phyloP scores from a whole-genome alignment of 73 alveolate genomes.

The Vitrella brassicaformis region DNA sequence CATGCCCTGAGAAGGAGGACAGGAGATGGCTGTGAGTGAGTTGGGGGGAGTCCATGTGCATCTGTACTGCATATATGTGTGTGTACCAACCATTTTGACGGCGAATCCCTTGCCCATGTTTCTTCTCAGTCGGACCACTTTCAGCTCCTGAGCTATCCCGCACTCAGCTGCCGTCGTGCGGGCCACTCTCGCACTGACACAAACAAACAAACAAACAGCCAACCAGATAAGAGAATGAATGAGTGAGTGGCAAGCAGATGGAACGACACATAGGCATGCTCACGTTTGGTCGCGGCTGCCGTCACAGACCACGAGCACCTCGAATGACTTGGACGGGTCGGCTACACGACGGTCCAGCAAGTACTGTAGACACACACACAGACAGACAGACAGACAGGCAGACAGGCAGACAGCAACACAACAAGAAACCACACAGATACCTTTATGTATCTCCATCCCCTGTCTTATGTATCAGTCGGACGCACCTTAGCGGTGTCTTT shows the following conservation, averaged over 20 bases:
- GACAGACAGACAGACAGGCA: no score
- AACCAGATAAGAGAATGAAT: no score
- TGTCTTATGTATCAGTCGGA: no score
- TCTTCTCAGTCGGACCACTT: slow-evolving; percentile 38
- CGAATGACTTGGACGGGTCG: slow-evolving; percentile 11
- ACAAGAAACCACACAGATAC: no score
- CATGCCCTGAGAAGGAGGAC: neutral
- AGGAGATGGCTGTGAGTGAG: neutral
- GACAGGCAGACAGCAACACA: no score
- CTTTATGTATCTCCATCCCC: no score
- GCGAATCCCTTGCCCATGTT: slow-evolving; percentile 75
- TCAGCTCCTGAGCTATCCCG: no score
- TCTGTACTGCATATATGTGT: neutral
- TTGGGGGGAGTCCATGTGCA: neutral
- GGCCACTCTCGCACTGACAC: no score
- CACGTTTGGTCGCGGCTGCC: slow-evolving; percentile 60
- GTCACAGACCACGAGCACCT: slow-evolving; percentile 63
- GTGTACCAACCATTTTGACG: slow-evolving; percentile 26
- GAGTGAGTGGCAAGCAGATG: neutral
- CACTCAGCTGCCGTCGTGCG: no score
- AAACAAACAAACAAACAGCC: neutral
- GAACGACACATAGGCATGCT: neutral
- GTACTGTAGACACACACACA: no score
- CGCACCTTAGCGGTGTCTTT: no score
- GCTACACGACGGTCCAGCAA: no score